phyloP scores from a whole-genome alignment of 495 filamentous ascomycete species.

The Xylaria longipes region DNA sequence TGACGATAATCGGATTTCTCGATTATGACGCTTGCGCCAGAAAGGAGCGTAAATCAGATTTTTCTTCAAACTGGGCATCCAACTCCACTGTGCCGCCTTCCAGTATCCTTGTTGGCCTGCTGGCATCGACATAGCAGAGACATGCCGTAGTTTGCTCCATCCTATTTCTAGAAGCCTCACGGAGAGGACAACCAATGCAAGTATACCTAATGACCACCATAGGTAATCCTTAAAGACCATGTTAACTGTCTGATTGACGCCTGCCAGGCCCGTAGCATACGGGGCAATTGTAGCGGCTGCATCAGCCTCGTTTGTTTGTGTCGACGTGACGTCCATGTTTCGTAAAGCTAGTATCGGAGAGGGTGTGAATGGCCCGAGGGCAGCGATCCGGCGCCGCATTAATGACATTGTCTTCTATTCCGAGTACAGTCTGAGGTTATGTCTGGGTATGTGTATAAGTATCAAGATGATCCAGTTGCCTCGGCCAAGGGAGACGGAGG shows the following conservation, averaged over 20 bases:
- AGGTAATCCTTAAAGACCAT: conserved; percentile 53
- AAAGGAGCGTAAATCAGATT: conserved; percentile 86
- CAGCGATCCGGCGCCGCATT: conserved; percentile 41
- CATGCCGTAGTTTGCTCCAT: conserved; percentile 53
- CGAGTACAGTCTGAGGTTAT: conserved; percentile 18
- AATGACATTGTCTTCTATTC: conserved; percentile 34
- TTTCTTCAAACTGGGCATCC: conserved; percentile 71
- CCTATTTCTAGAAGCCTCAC: conserved; percentile 53
- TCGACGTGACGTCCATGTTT: conserved; percentile 28
- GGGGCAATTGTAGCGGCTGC: conserved; percentile 49
- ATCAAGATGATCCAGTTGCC: conserved; percentile 20
- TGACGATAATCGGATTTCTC: conserved; percentile 78
- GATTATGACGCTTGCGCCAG: conserved; percentile 81
- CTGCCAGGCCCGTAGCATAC: conserved; percentile 55
- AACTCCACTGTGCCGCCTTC: conserved; percentile 52
- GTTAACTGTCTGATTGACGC: conserved; percentile 58
- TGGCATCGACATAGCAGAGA: conserved; percentile 54
- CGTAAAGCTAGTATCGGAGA: conserved; percentile 36
- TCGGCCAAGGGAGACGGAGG: conserved; percentile 24
- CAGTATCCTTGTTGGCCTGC: conserved; percentile 56
- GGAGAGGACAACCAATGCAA: conserved; percentile 52
- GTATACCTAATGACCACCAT: conserved; percentile 57
- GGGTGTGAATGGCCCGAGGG: conserved; percentile 34
- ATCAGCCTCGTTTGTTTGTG: conserved; percentile 29
- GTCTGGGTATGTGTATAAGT: conserved; percentile 22